Base-by-base conservation (phyloP, 1,284 basidiomycete genomes). In the Violaceomyces palustris region DNA sequence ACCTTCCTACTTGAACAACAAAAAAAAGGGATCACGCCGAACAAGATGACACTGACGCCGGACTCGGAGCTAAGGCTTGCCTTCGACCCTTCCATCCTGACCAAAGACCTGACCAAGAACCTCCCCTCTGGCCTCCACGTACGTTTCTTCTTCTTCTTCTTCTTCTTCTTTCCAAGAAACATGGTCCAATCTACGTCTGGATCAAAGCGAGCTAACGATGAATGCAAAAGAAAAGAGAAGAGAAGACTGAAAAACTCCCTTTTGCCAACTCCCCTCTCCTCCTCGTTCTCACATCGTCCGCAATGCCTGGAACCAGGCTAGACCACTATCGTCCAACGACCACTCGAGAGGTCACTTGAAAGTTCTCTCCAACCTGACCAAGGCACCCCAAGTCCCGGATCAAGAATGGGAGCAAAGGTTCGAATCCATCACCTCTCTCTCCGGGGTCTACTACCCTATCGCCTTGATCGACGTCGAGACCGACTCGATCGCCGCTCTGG, bases 311-410 rank as follows among this genome's bases (percentile, higher is more conserved):
- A 28, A 7, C 4, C 67, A 93, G 88, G 82, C 94, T 19, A 88
- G 93, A 17, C 93, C 93, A 0, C 79, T 97, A 11, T 82, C 90
- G 0, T 83, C 83, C 12, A 83, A 84, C 24, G 93, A 97, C 79
- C 85, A 92, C 75, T 70, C 75, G 9, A 83, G 89, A 18, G 85
- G 86, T 1, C 90, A 97, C 75, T 83, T 97, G 61, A 72, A 78
- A 19, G 84, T 96, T 11, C 85, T 97, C 50, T 76, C 82, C 15
- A 84, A 86, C 27, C 82, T 98, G 31, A 86, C 91, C 2, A 75
- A 80, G 39, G 82, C 85, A 7, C 83, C 87, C 3, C 86, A 90
- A 69, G 81, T 85, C 9, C 84, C 88, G 28, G 80, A 82, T 35
- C 77, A 76, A 0, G 81, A 84, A 4, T 75, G 72, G 71, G 30